Evolutionary conservation across 2,329 filamentous ascomycete species (phyloP).

Genomic region (Exutisphaerella laricina): DNA sequence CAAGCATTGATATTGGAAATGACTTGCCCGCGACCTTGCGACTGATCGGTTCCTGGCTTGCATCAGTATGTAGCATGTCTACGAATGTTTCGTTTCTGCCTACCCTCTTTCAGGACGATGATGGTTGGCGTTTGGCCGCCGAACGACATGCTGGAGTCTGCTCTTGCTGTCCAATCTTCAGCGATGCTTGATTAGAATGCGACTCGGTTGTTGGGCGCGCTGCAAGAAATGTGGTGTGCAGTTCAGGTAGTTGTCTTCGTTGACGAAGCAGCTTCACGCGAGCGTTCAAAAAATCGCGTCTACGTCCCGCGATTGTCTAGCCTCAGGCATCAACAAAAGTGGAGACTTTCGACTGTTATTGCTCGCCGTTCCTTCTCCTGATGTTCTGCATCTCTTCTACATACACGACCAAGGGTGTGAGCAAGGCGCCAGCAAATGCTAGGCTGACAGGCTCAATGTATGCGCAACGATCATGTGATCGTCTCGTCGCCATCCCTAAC

Average conservation of each 20-base stretch:
- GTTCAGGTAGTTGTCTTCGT: neutral
- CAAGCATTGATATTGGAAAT: conserved; percentile 99
- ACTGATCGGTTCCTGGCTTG: conserved; percentile 79
- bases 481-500: too few relatives aligned
- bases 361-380: too few relatives aligned
- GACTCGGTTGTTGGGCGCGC: neutral
- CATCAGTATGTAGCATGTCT: conserved; percentile 16
- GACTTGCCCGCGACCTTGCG: conserved; percentile 94
- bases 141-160: conserved; percentile 69
- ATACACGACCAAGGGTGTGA: too few relatives aligned
- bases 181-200: neutral
- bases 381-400: too few relatives aligned
- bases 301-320: neutral
- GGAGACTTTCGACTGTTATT: too few relatives aligned
- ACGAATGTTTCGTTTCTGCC: conserved; percentile 32
- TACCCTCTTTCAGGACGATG: conserved; percentile 95
- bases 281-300: neutral
- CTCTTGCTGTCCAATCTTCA: neutral
- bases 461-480: too few relatives aligned
- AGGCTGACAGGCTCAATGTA: too few relatives aligned
- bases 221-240: neutral
- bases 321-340: too few relatives aligned
- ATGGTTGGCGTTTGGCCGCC: conserved; percentile 96
- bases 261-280: neutral
- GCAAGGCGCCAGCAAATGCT: too few relatives aligned